Percentiles rank a stretch among this genome's conserved stretches.
These are phyloP conservation scores for Rosellinia necatrix DNA, from an alignment of 2,329 filamentous ascomycete genomes.

Conservation along the genomic window DNA sequence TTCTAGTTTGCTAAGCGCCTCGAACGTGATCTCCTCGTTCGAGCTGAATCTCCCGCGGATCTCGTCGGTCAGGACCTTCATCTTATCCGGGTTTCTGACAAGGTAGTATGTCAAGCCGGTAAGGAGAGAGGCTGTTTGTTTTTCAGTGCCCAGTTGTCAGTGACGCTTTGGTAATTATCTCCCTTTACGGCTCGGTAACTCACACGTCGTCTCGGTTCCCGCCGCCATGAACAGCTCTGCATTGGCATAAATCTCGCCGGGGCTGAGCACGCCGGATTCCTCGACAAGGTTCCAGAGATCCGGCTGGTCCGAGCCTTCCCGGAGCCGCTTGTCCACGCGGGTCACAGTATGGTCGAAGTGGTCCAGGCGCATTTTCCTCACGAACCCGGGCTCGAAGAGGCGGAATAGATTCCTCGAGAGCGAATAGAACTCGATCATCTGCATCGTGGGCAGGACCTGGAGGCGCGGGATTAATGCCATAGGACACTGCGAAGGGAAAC, in stretches of 20 bases:
- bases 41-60: constrained; percentile 9
- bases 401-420: neutral
- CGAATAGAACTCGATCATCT: constrained; percentile 10
- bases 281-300: constrained; percentile 37
- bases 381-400: neutral
- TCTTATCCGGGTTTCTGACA: constrained; percentile 8
- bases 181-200: neutral
- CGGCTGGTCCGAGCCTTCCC: constrained; percentile 20
- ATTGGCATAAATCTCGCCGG: constrained; percentile 27
- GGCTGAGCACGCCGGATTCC: constrained; percentile 24
- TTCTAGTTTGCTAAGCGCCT: constrained; percentile 22
- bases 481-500: neutral
- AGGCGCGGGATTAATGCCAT: neutral
- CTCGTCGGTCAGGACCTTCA: constrained; percentile 10
- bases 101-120: constrained; percentile 17
- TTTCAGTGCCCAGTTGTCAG: too few species aligned
- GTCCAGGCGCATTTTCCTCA: constrained; percentile 9
- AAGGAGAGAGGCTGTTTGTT: constrained; percentile 21
- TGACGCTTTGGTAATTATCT: neutral
- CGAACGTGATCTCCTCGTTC: constrained; percentile 36
- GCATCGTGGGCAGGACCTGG: constrained; percentile 4
- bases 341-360: constrained; percentile 11
- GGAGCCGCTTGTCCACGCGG: constrained; percentile 13
- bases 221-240: constrained; percentile 32
- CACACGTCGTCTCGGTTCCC: constrained; percentile 27